A percentile compares a stretch with the other conserved stretches of the same genome.
Conservation (phyloP, 2,329 filamentous ascomycete species). For the Orbilia brochopaga region DNA sequence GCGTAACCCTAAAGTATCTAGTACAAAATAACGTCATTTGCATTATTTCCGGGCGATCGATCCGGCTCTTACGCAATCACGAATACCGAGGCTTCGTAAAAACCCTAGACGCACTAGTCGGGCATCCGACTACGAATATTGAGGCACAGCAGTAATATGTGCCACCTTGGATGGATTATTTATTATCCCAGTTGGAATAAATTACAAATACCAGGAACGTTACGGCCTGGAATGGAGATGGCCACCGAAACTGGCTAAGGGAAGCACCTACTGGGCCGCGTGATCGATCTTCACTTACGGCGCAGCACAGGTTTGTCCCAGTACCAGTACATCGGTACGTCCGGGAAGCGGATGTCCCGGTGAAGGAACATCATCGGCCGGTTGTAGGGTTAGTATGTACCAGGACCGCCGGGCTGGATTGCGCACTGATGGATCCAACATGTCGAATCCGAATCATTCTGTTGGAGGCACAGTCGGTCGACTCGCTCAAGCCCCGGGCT, state of each 20-base stretch:
- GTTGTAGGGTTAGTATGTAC: too few relatives aligned
- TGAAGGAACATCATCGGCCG: too few relatives aligned
- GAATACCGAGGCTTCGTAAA: too few relatives aligned
- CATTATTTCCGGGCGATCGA: not conserved
- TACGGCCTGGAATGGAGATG: not conserved
- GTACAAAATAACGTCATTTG: not conserved
- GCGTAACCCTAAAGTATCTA: not conserved
- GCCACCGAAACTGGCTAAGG: constrained; percentile 1
- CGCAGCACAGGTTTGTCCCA: too few relatives aligned
- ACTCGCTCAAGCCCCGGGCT: too few relatives aligned
- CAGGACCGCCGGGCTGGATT: too few relatives aligned
- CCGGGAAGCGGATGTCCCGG: too few relatives aligned
- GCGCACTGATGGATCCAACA: too few relatives aligned
- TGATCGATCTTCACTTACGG: too few relatives aligned
- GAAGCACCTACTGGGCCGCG: not conserved
- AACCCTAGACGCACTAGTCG: not conserved
- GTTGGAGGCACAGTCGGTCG: too few relatives aligned
- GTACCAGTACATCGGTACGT: too few relatives aligned
- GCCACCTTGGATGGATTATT: not conserved
- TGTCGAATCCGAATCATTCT: too few relatives aligned
- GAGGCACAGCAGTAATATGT: not conserved
- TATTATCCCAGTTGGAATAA: not conserved
- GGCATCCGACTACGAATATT: not conserved
- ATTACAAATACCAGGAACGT: not conserved
- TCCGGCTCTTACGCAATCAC: not conserved